phyloP scores from a whole-genome alignment of 345 rosid genomes.

The Citrus australasica region DNA sequence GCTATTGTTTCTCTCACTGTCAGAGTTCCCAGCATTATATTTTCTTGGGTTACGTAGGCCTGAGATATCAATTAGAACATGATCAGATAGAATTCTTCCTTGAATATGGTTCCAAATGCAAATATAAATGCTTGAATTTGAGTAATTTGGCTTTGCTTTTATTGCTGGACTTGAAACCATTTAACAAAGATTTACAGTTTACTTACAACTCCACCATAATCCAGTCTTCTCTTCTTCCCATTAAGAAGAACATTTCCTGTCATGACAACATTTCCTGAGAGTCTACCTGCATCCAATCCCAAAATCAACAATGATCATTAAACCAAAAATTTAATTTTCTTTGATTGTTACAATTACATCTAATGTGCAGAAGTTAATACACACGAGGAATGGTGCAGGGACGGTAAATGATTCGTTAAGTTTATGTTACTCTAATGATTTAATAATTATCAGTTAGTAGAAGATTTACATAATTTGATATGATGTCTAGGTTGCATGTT shows the following conservation, averaged over 20 bases:
- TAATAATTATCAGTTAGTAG: no score
- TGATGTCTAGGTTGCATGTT: no score
- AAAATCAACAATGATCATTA: no score
- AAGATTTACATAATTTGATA: no score
- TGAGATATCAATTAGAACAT: constrained; percentile 18
- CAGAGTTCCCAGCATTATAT: constrained; percentile 64
- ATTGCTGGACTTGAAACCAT: not conserved
- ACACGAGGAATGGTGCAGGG: no score
- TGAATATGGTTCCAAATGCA: not conserved
- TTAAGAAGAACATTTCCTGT: constrained; percentile 46
- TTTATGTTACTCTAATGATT: no score
- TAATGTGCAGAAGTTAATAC: no score
- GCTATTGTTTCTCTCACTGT: constrained; percentile 69
- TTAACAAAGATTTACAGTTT: no score
- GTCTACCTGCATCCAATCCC: constrained; percentile 40
- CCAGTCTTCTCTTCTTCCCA: constrained; percentile 44
- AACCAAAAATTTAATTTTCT: no score
- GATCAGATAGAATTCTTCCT: not conserved
- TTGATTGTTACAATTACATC: no score
- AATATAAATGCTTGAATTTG: not conserved
- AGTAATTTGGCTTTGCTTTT: not conserved
- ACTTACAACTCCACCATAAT: constrained; percentile 45
- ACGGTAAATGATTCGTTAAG: no score
- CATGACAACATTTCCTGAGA: constrained; percentile 51
- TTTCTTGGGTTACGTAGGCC: constrained; percentile 89